phyloP scores from a whole-genome alignment of 768 basidiomycete species.

The Scleroderma bovista region DNA sequence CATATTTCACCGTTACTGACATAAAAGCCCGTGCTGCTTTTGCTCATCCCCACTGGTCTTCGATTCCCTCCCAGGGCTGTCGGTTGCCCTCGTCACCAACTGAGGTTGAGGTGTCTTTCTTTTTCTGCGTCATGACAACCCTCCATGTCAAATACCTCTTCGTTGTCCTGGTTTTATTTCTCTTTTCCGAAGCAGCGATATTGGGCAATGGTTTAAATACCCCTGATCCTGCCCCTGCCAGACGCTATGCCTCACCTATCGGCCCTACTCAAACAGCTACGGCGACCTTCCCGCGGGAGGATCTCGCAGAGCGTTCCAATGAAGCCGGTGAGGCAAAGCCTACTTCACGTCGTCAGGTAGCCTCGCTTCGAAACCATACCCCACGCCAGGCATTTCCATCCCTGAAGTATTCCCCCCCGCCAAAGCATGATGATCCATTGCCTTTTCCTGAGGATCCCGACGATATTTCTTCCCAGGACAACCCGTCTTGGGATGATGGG shows the following conservation, averaged over 20 bases:
- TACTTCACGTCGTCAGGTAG: background rate
- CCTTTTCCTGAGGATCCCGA: background rate
- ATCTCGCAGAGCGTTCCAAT: background rate
- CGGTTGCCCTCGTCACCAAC: background rate
- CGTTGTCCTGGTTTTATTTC: background rate
- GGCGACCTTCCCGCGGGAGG: background rate
- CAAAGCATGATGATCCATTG: no score
- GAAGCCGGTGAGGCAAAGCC: no score
- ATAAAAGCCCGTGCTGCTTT: background rate
- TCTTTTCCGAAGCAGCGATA: background rate
- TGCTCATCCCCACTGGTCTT: background rate
- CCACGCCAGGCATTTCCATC: background rate
- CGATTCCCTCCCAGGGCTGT: background rate
- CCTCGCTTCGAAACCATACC: background rate
- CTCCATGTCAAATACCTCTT: conserved; percentile 2
- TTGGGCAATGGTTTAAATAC: background rate
- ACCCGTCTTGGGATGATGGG: background rate
- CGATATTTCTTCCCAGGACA: background rate
- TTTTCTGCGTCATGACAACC: background rate
- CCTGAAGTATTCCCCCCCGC: background rate
- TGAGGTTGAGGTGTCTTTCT: background rate
- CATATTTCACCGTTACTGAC: background rate
- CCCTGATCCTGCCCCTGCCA: conserved; percentile 2
- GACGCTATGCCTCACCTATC: conserved; percentile 1
- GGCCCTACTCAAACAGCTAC: background rate